Evolutionary conservation across 225 moss, liverwort and hornwort species (phyloP).

Genomic region (Rhytidiadelphus loreus): DNA sequence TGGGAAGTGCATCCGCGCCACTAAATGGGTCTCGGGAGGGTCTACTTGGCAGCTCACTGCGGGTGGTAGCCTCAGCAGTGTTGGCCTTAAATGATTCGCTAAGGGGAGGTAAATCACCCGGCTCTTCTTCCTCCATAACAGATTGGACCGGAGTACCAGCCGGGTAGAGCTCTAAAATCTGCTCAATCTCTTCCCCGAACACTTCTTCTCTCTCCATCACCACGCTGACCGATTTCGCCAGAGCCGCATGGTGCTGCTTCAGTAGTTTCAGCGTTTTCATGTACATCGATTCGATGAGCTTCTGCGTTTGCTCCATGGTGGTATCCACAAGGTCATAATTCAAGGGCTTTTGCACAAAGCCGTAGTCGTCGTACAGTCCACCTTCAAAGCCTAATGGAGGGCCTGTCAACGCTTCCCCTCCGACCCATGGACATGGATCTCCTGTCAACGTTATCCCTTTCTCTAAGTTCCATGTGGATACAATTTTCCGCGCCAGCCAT

Average conservation of each 20-base stretch:
- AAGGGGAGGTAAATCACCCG: constrained; percentile 66
- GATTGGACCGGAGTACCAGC: constrained; percentile 51
- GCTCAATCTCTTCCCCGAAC: constrained; percentile 87
- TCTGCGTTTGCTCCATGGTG: constrained; percentile 67
- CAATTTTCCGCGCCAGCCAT: constrained; percentile 96
- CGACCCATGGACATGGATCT: constrained; percentile 70
- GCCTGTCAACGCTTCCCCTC: constrained; percentile 45
- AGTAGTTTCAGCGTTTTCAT: constrained; percentile 61
- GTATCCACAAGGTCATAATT: constrained; percentile 77
- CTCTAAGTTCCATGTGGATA: constrained; percentile 92
- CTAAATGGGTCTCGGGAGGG: constrained; percentile 34
- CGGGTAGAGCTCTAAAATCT: constrained; percentile 81
- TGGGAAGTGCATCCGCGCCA: constrained; percentile 29
- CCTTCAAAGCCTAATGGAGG: constrained; percentile 86
- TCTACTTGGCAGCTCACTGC: constrained; percentile 39
- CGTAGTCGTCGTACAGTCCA: constrained; percentile 84
- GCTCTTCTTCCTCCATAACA: constrained; percentile 87
- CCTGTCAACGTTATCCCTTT: constrained; percentile 61
- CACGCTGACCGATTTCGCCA: constrained; percentile 67
- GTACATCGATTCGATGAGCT: constrained; percentile 74
- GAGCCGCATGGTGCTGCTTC: constrained; percentile 86
- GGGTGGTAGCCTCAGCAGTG: constrained; percentile 39
- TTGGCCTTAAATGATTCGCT: constrained; percentile 33
- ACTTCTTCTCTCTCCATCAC: constrained; percentile 97
- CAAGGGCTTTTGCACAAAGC: constrained; percentile 57